Base-by-base conservation (phyloP, 495 filamentous ascomycete genomes). In the Hypoxylon rickii region DNA sequence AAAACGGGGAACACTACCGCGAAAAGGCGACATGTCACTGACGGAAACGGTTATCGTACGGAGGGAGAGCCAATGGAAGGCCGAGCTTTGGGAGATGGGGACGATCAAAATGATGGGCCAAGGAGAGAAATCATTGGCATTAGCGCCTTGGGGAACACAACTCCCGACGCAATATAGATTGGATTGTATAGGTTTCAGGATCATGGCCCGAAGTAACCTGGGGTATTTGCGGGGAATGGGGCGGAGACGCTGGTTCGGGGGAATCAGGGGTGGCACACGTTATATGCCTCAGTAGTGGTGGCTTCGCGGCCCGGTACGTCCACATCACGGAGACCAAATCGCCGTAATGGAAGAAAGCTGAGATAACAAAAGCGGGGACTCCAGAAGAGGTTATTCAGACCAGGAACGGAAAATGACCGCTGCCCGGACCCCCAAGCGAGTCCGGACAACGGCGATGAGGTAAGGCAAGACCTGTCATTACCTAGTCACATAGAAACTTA, bases 291-390 rank as follows among this genome's bases (percentile, higher is more conserved):
- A 58, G 33, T n/a, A 37, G 34, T 66, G 63, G 33, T 68, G 66
- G 63, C 55, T 61, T 22, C 43, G 51, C 66, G 59, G 66, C 60
- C 63, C 63, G 63, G 47, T 54, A 53, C 64, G 54, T 52, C 66
- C 63, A 65, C 57, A 40, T 54, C 58, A 63, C 63, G 63, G 66
- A 68, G 66, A 66, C 44, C 37, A 47, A 63, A 39, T 45, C 58
- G 50, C 66, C 66, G 63, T 51, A 21, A 17, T 51, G 61, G 31
- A 32, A 36, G 52, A 40, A 51, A 42, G 50, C 32, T 17, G 34
- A 54, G 40, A 56, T 47, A 26, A 26, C 44, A 13, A 51, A 22
- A 34, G 45, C 55, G 61, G 55, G 57, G 24, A n/a, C n/a, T 39
- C 24, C 42, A 32, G 15, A 31, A 40, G 43, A 51, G 36, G 43